Evolutionary conservation across 192 early-diverging fungal species (phyloP).

Genomic region (Linnemannia schmuckeri): DNA sequence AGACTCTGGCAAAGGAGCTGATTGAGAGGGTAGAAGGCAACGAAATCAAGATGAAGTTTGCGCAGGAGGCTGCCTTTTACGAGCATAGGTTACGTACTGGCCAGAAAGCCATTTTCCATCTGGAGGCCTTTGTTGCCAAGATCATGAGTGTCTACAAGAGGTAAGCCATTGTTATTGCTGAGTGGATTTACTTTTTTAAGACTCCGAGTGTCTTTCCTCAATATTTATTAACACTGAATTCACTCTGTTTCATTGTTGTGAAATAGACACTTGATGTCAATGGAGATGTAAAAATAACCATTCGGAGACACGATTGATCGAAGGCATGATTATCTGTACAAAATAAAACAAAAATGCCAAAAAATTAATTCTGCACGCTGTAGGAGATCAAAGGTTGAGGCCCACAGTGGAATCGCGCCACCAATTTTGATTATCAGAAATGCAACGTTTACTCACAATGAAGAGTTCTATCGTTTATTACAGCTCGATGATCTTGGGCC

Average conservation of each 20-base stretch:
- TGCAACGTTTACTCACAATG: neutral
- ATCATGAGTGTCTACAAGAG: conserved; percentile 94
- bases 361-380: too few relatives aligned
- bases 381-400: neutral
- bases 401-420: neutral
- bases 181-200: too few relatives aligned
- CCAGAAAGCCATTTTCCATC: conserved; percentile 93
- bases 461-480: neutral
- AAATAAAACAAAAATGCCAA: neutral
- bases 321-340: neutral
- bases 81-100: conserved; percentile 91
- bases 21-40: conserved; percentile 74
- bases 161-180: conserved; percentile 42
- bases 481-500: conserved; percentile 47
- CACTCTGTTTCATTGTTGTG: neutral
- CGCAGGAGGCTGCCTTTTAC: conserved; percentile 86
- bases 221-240: neutral
- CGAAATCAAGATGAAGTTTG: conserved; percentile 74
- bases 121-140: conserved; percentile 94
- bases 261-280: conserved; percentile 1
- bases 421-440: neutral
- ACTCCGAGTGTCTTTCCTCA: neutral
- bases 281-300: neutral
- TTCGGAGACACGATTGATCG: neutral
- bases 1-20: conserved; percentile 81